Base-by-base conservation (phyloP, 169 alveolate genomes). In the Cryptosporidium ubiquitum region DNA sequence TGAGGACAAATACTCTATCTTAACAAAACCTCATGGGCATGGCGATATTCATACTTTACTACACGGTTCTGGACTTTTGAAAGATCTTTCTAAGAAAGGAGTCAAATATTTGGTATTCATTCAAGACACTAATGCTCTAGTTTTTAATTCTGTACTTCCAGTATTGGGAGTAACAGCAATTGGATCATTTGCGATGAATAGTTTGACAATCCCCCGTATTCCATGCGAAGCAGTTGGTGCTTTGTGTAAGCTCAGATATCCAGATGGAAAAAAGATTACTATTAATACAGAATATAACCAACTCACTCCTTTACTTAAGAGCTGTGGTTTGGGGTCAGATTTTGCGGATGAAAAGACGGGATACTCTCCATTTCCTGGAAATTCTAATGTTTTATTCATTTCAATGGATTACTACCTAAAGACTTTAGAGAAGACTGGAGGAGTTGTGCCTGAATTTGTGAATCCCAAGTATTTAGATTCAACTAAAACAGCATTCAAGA, bases 1-100 rank as follows among this genome's bases (percentile, higher is more conserved):
- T 47, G 92, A 92, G 37, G 94, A 94, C 60, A 71, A 84, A 20
- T 93, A 95, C 70, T 23, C 75, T 29, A 84, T 96, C 44, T 94
- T 93, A 51, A 96, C 97, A 31, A 97, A 97, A 84, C 99, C 99
- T 2, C 99, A 97, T 86, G 99, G 98, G 1, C 98, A 97, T 92
- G 99, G 99, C 0, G 99, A 97, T 71, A 96, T 97, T 26, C 99
- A 96, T 79, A 92, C 96, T 39, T 93, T 97, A 23, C 85, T 96
- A n/a, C 92, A 91, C 69, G 92, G 91, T 57, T 66, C 94, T 68
- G 94, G 95, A 31, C 84, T 93, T 14, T 93, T 95, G 16, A 85
- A 94, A 29, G 86, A 94, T 61, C 94, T 96, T 94, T 68, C 92
- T 2, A 51, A 92, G 39, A 70, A 74, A 64, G 97, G 97, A 29